Base-by-base conservation (phyloP, 2,329 filamentous ascomycete genomes). In the Didymella sp. region DNA sequence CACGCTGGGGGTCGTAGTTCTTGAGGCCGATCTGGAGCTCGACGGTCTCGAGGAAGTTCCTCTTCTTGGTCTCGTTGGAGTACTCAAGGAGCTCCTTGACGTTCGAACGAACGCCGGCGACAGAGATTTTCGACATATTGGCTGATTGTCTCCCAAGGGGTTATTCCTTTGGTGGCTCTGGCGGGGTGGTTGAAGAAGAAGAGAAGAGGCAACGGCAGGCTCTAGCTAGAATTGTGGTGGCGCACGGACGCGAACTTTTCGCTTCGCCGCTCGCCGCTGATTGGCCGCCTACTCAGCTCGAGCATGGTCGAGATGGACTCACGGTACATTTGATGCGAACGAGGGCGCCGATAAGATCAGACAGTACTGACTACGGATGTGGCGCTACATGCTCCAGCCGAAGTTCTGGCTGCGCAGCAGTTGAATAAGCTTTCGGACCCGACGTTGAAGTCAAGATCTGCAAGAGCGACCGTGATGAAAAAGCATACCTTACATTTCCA, bases 1-100 rank as follows among this genome's bases (percentile, higher is more conserved):
- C 95, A 92, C 95, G 94, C 89, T 98, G 87, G 78, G 95, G 94
- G 81, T 99, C 77, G 72, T 78, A 79, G 76, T 79, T 79, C 75
- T 79, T 79, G 65, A 79, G 69, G 64, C 77, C 77, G 69, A 79
- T 78, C 73, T 82, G 79, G 67, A 82, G 89, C 82, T 92, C 89
- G 80, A 96, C 91, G 49, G 91, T 94, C 86, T 95, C 92, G 80
- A 96, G 86, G 85, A 96, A 97, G 88, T 96, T 96, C 75, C 92
- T 86, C 90, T 96, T 96, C 90, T 96, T 96, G 81, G 90, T 91
- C 82, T 96, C 88, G 76, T 85, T 85, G 79, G 90, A 96, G 89
- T 98, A 98, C 78, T 96, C 89, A 76, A 99, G 90, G 77, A 99
- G 87, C 80, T 95, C 87, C 81, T 89, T 84, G 80, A 98, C 91